Evolutionary conservation across 2,329 filamentous ascomycete species (phyloP), one percentile per base, ranked within the genome.

Genomic region (Myriosclerotinia curreyana): DNA sequence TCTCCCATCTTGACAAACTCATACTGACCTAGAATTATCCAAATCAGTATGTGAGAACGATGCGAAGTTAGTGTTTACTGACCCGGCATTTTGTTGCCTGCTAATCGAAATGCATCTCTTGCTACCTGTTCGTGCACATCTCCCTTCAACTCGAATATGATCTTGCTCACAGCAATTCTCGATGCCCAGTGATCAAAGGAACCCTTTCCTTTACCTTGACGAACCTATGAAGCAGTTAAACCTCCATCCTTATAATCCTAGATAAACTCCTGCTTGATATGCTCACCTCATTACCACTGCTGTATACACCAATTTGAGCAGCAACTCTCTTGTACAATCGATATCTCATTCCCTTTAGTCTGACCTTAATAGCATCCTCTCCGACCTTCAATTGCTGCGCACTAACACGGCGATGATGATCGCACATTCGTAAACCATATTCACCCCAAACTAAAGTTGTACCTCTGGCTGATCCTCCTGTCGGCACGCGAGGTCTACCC

Each of bases 121-220:
- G 91, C 93, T 69, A 99, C 87, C 79, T 96, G 91, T 81, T 99
- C 95, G 83, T 99, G 95, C 68, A 98, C 75, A 71, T 92, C 86
- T 53, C 95, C 95, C 77, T 92, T 92, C 70, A 99, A 79, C 78
- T 99, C 95, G 71, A 99, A 96, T 25, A 97, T 81, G 56, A 99
- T 86, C 76, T 95, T 91, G 78, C 90, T 96, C 60, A 98, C 91
- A 11, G 92, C 87, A 70, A 98, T 87, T 77, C 94, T 87, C 28
- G 90, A 86, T 5, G 94, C 92, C 95, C 95, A 99, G 75, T 96
- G 91, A 76, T 99, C 95, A 75, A 99, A 98, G 67, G 88, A 90
- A 71, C 95, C 95, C 77, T 99, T 99, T 79, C 95, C 95, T 79
- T 98, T 99, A 76, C 95, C 95, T 96, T 99, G 99, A 84, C 95